Evolutionary conservation across 768 basidiomycete genomes (phyloP).

Genomic region (Auricularia sp.): DNA sequence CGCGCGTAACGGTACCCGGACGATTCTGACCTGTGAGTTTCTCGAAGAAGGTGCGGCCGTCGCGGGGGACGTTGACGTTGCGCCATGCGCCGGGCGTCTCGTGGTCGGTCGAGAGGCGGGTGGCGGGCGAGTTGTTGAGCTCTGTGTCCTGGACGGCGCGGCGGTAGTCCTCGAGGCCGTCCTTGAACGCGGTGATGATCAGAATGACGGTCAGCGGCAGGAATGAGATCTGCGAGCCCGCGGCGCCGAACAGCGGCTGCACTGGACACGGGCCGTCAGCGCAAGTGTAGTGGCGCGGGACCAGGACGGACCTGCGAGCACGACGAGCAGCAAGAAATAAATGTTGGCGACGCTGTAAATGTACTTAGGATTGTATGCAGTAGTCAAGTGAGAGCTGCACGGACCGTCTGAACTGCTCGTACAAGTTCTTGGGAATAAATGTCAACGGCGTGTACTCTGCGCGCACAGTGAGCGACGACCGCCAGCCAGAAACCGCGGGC

Average conservation of each 20-base stretch:
- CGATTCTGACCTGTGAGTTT: conserved; percentile 18
- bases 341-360: too few species aligned
- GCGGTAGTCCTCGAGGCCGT: conserved; percentile 93
- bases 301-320: too few species aligned
- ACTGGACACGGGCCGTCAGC: conserved; percentile 31
- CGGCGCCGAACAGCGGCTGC: conserved; percentile 85
- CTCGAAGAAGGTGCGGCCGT: conserved; percentile 25
- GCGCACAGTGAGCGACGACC: background rate
- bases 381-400: conserved; percentile 9
- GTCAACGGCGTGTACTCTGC: conserved; percentile 84
- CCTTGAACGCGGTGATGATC: conserved; percentile 84
- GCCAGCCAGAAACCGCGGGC: too few species aligned
- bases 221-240: conserved; percentile 69
- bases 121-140: conserved; percentile 90
- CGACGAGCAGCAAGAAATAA: too few species aligned
- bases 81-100: conserved; percentile 23
- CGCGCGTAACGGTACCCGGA: conserved; percentile 24
- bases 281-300: too few species aligned
- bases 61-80: conserved; percentile 32
- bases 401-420: conserved; percentile 86
- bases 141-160: conserved; percentile 79
- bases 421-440: conserved; percentile 89
- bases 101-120: conserved; percentile 17
- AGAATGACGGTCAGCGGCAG: conserved; percentile 84
- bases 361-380: too few species aligned